Base-by-base conservation (phyloP, 163 green algal genomes). In the Chloromonas sp. region DNA sequence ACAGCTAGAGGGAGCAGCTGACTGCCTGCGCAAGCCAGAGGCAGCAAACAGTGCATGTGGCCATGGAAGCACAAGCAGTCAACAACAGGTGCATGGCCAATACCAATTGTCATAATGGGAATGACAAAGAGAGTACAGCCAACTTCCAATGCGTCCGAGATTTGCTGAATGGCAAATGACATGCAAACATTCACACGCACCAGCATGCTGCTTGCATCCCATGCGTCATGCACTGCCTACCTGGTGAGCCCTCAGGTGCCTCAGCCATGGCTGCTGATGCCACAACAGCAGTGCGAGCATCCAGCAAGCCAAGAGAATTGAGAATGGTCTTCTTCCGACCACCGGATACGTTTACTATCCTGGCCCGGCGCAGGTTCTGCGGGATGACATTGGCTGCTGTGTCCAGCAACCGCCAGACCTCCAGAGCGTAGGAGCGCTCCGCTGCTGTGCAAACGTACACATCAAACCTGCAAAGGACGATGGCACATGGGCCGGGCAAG, bases 361-460 rank as follows among this genome's bases (percentile, higher is more conserved):
- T 87, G 74, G 84, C 76, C 83, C 90, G 89, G 79, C 88, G 90
- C 74, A 70, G 61, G 2, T 2, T 0, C 3, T 82, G 85, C 81
- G 81, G 82, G 70, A 88, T 90, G 83, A 87, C 86, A 66, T 58
- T 83, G 81, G 61, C 74, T 14, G 76, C 74, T 0, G 84, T 85
- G 90, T 98, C 95, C 87, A 98, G 88, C 82, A 97, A 85, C 14
- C 95, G 91, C 94, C 94, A 97, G 0, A 93, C 95, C 83, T 98
- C 95, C 0, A 5, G 86, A 0, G 95, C 95, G 86, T 98, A 98
- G 62, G 90, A 87, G 11, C 90, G 89, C 86, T 97, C 92, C 0
- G 95, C 95, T 0, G 95, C 93, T 0, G 95, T 98, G 90, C 95
- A 98, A 14, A 98, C 93, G 84, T 94, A 97, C 60, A 95, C 90